Evolutionary conservation across 352 stramenopile species (phyloP), one percentile per base, ranked within the genome.

Genomic region (Globisporangium megalacanthum): DNA sequence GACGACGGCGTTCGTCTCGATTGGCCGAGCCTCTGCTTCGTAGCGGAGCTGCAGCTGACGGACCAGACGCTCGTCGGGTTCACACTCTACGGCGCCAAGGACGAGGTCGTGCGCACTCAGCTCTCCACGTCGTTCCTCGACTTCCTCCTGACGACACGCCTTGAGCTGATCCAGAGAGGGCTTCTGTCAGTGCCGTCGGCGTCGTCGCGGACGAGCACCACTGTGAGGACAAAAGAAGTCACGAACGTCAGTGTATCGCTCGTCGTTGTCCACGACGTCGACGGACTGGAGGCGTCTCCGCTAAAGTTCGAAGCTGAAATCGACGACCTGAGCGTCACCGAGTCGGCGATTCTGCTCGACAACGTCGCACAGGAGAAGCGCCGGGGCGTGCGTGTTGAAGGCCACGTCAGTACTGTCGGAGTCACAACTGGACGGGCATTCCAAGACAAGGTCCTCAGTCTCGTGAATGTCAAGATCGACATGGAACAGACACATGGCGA

Each of bases 111-210:
- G 2, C 64, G 20, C 4, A 51, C 79, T 19, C 65, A 75, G 20
- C 47, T 86, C 6, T 75, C 60, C 4, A 85, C 66, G 13, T 46
- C 62, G 0, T 86, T 80, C 52, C 7, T 88, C 8, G 74, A 86
- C 39, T 65, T 65, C 29, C 22, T 67, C 31, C 35, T 79, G 22
- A 29, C 54, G 25, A 75, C 70, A 22, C 69, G 66, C 31, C 75
- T 78, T 20, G 64, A 83, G 20, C 37, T 83, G 5, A 69, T 85
- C 17, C 55, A 47, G 5, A 64, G 54, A 57, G 57, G 67, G 58
- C 56, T 77, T 0, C 48, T 56, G 17, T 25, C 45, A 47, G 19
- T 9, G 3, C 37, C n/a, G 14, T 45, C 22, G 15, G 4, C 19
- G 10, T 42, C 17, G 22, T 3, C 14, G 8, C 20, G 6, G 25